phyloP scores from a whole-genome alignment of 2,329 filamentous ascomycete genomes.

The Sporothrix brasiliensis region DNA sequence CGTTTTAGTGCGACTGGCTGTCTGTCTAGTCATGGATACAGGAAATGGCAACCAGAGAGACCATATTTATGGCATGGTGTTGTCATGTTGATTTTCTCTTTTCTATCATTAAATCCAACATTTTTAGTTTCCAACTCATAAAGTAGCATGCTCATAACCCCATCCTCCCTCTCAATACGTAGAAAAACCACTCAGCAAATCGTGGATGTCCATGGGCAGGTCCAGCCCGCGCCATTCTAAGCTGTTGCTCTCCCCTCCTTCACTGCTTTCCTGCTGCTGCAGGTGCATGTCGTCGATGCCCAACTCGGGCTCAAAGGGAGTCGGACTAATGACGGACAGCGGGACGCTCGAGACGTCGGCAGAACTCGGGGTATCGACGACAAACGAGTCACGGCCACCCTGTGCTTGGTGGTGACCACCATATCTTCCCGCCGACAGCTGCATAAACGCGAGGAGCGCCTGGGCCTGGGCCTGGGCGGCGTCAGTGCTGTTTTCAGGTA shows the following conservation, averaged over 20 bases:
- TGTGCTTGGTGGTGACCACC: not conserved
- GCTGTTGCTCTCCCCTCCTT: not conserved
- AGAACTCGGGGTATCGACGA: not conserved
- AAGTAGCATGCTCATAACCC: no score
- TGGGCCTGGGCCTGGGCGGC: not conserved
- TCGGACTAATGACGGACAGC: not conserved
- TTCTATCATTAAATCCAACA: no score
- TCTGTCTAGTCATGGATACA: no score
- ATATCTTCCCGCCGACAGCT: not conserved
- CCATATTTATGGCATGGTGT: no score
- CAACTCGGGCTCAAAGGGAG: not conserved
- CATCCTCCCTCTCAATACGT: not conserved
- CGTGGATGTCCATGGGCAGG: slow-evolving; percentile 27
- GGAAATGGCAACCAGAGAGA: no score
- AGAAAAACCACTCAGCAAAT: slow-evolving; percentile 23
- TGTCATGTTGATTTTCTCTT: no score
- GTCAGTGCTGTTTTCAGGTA: not conserved
- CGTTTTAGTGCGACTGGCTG: no score
- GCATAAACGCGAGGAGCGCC: not conserved
- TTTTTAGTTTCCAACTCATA: no score
- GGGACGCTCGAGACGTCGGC: not conserved
- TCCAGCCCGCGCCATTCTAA: slow-evolving; percentile 22
- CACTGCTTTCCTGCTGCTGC: not conserved
- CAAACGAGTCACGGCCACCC: not conserved
- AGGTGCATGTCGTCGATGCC: slow-evolving; percentile 18